Evolutionary conservation across 169 alveolate genomes (phyloP), one percentile per base, ranked within the genome.

Genomic region (Plasmodium billcollinsi): DNA sequence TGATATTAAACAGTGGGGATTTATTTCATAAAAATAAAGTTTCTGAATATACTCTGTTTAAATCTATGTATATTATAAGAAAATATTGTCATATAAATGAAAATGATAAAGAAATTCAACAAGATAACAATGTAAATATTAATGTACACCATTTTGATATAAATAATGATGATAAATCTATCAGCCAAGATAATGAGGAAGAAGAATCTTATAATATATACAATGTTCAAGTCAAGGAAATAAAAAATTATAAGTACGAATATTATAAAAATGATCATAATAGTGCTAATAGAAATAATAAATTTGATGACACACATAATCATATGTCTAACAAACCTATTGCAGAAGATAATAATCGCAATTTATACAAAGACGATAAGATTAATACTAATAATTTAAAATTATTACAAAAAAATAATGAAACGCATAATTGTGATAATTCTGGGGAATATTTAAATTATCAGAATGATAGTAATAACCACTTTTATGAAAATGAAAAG

Each of bases 1-100:
- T 96, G 73, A 88, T 97, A 61, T 72, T 98, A 18, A 96, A 97
- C 73, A 98, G 99, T 21, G 99, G 99, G 0, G 99, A 98, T 91
- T 78, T 98, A 18, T 98, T 98, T 94, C 99, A 98, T 88, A 98
- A 98, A 24, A 95, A 96, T 70, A 96, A 97, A 56, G 99, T 99
- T 5, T 95, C 99, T 0, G 90, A 80, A 18, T 80, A 69, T n/a
- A 67, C 90, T 2, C 49, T 80, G 7, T 80, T 54, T 69, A 80
- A 69, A n/a, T 45, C 83, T n/a, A 80, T 80, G 90, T 59, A 24
- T 7, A 66, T 69, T 9, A 69, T 80, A 43, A 80, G 80, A 54
- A 80, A 62, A n/a, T 80, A 80, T 21, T 80, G 90, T 33, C 90
- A 69, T 29, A 65, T 69, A 0, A 43, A 62, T 56, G 14, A 21